A percentile compares a stretch with the other conserved stretches of the same genome.
phyloP scores from a whole-genome alignment of 495 filamentous ascomycete genomes.

The Neurospora tetrasperma region DNA sequence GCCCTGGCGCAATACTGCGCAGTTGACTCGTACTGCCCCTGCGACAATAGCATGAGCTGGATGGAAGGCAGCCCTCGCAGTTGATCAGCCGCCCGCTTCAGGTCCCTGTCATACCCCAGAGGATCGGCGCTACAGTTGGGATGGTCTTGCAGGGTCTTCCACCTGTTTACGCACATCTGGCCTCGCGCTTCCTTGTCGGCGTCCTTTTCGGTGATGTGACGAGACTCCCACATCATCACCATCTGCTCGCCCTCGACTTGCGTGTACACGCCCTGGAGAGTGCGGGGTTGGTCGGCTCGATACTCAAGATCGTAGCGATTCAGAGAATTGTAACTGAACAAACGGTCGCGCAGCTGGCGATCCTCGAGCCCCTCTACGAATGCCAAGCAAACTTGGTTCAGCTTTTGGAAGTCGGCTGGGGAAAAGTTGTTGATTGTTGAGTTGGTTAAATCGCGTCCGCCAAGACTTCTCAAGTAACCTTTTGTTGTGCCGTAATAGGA shows the following conservation, averaged over 20 bases:
- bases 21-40: slow-evolving; percentile 36
- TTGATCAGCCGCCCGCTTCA: slow-evolving; percentile 30
- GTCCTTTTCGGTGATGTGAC: slow-evolving; percentile 23
- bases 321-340: slow-evolving; percentile 33
- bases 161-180: slow-evolving; percentile 22
- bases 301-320: slow-evolving; percentile 10
- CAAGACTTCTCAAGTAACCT: slow-evolving; percentile 32
- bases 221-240: slow-evolving; percentile 33
- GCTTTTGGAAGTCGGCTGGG: slow-evolving; percentile 26
- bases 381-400: slow-evolving; percentile 36
- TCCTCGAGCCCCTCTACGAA: slow-evolving; percentile 42
- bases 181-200: slow-evolving; percentile 25
- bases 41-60: slow-evolving; percentile 36
- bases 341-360: slow-evolving; percentile 22
- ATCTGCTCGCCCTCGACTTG: slow-evolving; percentile 43
- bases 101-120: slow-evolving; percentile 34
- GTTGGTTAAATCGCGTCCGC: slow-evolving; percentile 35
- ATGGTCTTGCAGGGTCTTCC: slow-evolving; percentile 30
- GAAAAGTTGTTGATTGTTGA: slow-evolving; percentile 27
- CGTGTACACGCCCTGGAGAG: slow-evolving; percentile 35
- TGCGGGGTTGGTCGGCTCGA: slow-evolving; percentile 21
- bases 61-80: slow-evolving; percentile 37
- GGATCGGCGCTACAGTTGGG: slow-evolving; percentile 27
- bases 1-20: slow-evolving; percentile 32
- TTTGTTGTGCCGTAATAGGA: slow-evolving; percentile 36